A percentile compares a stretch with the other conserved stretches of the same genome.
Evolutionary conservation across 2,329 filamentous ascomycete genomes (phyloP).

Genomic region (Fusarium keratoplasticum): DNA sequence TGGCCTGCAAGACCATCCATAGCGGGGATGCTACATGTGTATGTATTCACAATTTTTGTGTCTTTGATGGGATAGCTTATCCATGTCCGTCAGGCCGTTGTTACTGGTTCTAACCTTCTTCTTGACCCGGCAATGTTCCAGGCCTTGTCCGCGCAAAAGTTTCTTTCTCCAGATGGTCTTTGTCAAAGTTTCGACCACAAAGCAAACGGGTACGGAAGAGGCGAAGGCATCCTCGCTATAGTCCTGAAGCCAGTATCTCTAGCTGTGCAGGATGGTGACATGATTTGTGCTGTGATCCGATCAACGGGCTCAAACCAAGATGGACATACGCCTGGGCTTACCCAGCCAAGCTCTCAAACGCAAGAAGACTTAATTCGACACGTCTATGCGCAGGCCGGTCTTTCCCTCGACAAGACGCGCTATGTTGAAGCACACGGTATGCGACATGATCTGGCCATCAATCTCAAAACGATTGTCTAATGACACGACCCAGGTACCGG

Average conservation of each 20-base stretch:
- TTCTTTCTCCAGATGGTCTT: constrained; percentile 49
- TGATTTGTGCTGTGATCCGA: constrained; percentile 53
- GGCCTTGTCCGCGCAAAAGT: constrained; percentile 1
- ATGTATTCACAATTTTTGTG: background rate
- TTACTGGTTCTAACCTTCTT: background rate
- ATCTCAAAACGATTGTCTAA: background rate
- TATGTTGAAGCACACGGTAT: constrained; percentile 50
- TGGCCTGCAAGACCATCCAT: constrained; percentile 50
- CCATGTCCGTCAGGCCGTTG: background rate
- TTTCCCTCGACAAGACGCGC: constrained; percentile 36
- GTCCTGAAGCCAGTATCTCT: constrained; percentile 62
- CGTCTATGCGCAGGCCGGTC: constrained; percentile 45
- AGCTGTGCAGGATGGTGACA: constrained; percentile 57
- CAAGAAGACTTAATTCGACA: constrained; percentile 43
- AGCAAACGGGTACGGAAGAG: constrained; percentile 48
- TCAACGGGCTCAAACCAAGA: constrained; percentile 48
- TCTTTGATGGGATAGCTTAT: background rate
- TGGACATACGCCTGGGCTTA: constrained; percentile 55
- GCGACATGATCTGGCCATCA: background rate
- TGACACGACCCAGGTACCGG: background rate
- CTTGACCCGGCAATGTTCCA: background rate
- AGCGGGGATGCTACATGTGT: constrained; percentile 53
- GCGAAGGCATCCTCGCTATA: constrained; percentile 48
- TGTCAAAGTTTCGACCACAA: constrained; percentile 49
- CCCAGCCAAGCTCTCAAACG: constrained; percentile 34